Evolutionary conservation across 306 rosid genomes (phyloP).

Genomic region (Cotoneaster glaucophyllus): DNA sequence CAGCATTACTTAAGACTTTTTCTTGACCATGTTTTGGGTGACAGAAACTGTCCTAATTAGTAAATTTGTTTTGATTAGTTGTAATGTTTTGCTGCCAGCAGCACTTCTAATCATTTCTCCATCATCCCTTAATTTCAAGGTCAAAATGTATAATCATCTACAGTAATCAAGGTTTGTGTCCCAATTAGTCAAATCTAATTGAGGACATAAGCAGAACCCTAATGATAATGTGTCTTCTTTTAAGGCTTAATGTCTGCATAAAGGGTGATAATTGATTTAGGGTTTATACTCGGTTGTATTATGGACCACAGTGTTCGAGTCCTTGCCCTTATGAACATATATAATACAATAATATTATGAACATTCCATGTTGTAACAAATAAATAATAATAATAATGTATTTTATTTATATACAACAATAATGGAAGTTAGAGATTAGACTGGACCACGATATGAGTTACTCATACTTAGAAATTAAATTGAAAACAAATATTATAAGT

Average conservation of each 20-base stretch:
- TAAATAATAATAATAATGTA: no score
- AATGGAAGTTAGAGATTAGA: no score
- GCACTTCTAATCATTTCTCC: conserved; percentile 56
- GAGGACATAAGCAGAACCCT: not conserved
- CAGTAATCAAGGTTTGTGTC: conserved; percentile 8
- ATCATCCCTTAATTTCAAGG: conserved; percentile 39
- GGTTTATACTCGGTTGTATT: not conserved
- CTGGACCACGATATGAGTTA: no score
- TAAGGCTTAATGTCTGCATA: not conserved
- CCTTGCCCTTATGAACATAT: not conserved
- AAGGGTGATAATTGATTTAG: not conserved
- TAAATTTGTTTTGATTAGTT: conserved; percentile 17
- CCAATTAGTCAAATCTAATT: conserved; percentile 18
- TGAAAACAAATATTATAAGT: no score
- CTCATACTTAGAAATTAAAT: no score
- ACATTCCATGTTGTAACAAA: not conserved
- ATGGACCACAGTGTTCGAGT: not conserved
- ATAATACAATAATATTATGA: not conserved
- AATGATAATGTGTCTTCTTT: not conserved
- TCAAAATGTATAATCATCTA: conserved; percentile 37
- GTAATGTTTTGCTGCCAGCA: conserved; percentile 23
- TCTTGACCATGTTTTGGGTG: conserved; percentile 81
- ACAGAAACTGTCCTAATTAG: conserved; percentile 37
- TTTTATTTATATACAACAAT: no score
- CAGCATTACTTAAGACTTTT: conserved; percentile 51